Conservation (phyloP, 805 yeast species). For the Teunomyces kruisii region DNA sequence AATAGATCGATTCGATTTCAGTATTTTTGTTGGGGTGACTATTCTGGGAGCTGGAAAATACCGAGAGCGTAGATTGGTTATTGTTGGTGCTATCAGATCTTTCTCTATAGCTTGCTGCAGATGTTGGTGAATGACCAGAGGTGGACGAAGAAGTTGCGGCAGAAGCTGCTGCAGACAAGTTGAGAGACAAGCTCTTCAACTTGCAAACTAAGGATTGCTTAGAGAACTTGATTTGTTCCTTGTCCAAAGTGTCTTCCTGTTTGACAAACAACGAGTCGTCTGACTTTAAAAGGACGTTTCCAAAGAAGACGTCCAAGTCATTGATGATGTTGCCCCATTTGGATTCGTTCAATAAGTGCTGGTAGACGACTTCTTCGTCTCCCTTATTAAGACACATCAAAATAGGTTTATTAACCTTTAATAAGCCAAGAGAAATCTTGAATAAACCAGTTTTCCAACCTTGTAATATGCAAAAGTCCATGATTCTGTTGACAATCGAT, state of each 20-base stretch:
- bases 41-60: constrained; percentile 16
- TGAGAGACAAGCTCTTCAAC: constrained; percentile 28
- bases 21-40: not conserved
- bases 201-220: constrained; percentile 24
- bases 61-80: constrained; percentile 20
- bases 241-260: not conserved
- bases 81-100: constrained; percentile 9
- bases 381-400: constrained; percentile 33
- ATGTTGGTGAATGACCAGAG: constrained; percentile 11
- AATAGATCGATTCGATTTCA: constrained; percentile 16
- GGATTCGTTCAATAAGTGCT: constrained; percentile 42
- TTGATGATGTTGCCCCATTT: constrained; percentile 44
- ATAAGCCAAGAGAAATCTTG: constrained; percentile 54
- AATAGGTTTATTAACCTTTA: constrained; percentile 48
- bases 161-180: constrained; percentile 10
- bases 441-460: constrained; percentile 55
- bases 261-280: constrained; percentile 29
- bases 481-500: constrained; percentile 45
- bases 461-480: constrained; percentile 53
- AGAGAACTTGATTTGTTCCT: not conserved
- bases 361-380: constrained; percentile 45
- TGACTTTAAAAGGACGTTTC: constrained; percentile 36
- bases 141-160: constrained; percentile 10
- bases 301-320: constrained; percentile 38
- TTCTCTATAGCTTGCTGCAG: constrained; percentile 14